phyloP scores from a whole-genome alignment of 352 stramenopile species.

The Phytophthora multivora region DNA sequence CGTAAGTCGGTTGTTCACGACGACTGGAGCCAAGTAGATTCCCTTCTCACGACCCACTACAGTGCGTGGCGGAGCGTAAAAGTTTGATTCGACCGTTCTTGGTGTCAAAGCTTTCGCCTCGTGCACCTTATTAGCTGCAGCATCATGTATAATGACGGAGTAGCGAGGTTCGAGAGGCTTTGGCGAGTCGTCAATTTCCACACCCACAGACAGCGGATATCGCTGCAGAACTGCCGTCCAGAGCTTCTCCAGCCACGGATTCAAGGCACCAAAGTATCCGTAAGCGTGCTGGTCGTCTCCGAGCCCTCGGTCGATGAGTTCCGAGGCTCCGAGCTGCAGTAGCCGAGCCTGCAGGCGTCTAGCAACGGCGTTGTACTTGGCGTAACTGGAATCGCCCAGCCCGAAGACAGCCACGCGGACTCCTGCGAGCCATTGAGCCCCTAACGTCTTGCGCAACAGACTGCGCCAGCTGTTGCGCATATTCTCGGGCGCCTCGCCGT shows the following conservation, averaged over 20 bases:
- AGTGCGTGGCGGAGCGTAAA: constrained; percentile 63
- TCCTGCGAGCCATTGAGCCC: constrained; percentile 59
- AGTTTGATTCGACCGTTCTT: constrained; percentile 41
- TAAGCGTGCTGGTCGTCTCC: constrained; percentile 90
- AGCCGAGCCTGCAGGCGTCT: constrained; percentile 84
- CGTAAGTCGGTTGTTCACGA: constrained; percentile 71
- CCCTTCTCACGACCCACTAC: constrained; percentile 46
- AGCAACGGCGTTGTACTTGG: constrained; percentile 93
- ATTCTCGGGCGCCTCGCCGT: constrained; percentile 92
- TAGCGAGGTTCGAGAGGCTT: constrained; percentile 60
- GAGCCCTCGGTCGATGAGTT: constrained; percentile 77
- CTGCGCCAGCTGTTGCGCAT: constrained; percentile 87
- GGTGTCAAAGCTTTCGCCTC: constrained; percentile 28
- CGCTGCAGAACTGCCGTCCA: constrained; percentile 59
- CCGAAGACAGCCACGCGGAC: constrained; percentile 91
- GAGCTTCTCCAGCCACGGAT: constrained; percentile 80
- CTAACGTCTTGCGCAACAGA: constrained; percentile 87
- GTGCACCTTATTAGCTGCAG: constrained; percentile 16
- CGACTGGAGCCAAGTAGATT: constrained; percentile 57
- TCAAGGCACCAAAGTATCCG: constrained; percentile 86
- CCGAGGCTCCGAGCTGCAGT: constrained; percentile 80
- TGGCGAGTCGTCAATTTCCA: constrained; percentile 68
- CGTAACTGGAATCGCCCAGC: constrained; percentile 92
- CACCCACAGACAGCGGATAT: constrained; percentile 56
- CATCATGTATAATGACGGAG: constrained; percentile 36